phyloP scores from a whole-genome alignment of 495 filamentous ascomycete genomes.

The Talaromyces thailandensis region DNA sequence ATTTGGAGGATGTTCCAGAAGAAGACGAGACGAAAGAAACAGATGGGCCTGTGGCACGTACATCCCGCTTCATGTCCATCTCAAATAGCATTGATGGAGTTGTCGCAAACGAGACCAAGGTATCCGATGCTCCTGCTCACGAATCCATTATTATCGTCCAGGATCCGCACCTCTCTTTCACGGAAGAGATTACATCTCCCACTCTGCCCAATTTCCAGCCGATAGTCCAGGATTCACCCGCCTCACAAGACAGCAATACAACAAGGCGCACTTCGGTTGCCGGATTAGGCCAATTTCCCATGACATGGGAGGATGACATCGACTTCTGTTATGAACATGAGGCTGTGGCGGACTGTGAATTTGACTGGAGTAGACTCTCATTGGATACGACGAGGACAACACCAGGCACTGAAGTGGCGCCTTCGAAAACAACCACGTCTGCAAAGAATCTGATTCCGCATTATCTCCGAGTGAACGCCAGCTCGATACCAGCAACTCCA shows the following conservation, averaged over 20 bases:
- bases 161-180: conserved; percentile 14
- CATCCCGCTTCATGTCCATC: background rate
- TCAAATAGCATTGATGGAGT: background rate
- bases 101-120: background rate
- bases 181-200: conserved; percentile 31
- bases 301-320: conserved; percentile 88
- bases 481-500: conserved; percentile 24
- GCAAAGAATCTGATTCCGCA: background rate
- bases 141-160: conserved; percentile 5
- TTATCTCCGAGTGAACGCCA: conserved; percentile 1
- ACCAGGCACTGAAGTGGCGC: background rate
- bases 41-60: background rate
- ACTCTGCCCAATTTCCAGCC: conserved; percentile 25
- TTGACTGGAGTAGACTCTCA: conserved; percentile 64
- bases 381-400: conserved; percentile 12
- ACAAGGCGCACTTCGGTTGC: conserved; percentile 3
- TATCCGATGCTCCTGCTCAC: background rate
- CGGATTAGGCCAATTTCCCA: conserved; percentile 31
- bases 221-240: conserved; percentile 6
- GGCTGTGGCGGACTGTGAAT: conserved; percentile 83
- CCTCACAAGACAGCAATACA: conserved; percentile 6
- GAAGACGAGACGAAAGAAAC: conserved; percentile 43
- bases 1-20: conserved; percentile 63
- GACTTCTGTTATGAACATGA: conserved; percentile 91
- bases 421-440: background rate